A percentile compares a stretch with the other conserved stretches of the same genome.
These are phyloP conservation scores for Vigna mungo DNA, from an alignment of 306 rosid genomes.

Conservation along the genomic window DNA sequence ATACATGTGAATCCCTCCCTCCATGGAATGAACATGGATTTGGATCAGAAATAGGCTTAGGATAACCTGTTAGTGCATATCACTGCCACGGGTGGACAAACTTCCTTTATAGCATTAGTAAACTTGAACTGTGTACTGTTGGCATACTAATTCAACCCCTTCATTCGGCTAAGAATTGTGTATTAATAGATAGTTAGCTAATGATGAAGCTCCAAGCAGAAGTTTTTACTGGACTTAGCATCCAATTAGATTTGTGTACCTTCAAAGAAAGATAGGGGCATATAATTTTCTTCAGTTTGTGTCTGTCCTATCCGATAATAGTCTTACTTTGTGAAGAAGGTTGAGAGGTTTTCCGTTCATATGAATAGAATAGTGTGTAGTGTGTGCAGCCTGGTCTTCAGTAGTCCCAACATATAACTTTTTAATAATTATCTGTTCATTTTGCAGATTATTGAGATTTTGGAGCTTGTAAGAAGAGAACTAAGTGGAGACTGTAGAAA, in stretches of 20 bases:
- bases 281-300: slow-evolving; percentile 27
- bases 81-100: not conserved
- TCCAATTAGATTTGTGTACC: slow-evolving; percentile 1
- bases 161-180: slow-evolving; percentile 9
- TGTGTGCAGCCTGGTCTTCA: not conserved
- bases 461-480: slow-evolving; percentile 84
- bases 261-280: not conserved
- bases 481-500: slow-evolving; percentile 56
- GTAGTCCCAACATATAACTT: not conserved
- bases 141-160: slow-evolving; percentile 14
- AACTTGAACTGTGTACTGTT: slow-evolving; percentile 4
- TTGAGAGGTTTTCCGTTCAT: slow-evolving; percentile 29
- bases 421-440: slow-evolving; percentile 32
- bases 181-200: slow-evolving; percentile 9
- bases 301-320: not conserved
- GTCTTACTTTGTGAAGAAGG: not conserved
- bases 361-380: slow-evolving; percentile 15
- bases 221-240: slow-evolving; percentile 1
- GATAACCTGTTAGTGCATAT: not conserved
- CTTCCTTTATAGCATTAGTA: not conserved
- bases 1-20: not conserved
- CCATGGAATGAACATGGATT: not conserved
- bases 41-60: no score
- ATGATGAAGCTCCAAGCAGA: not conserved
- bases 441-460: slow-evolving; percentile 72